Base-by-base conservation (phyloP, 176 grass and related monocot genomes). In the Zizania latifolia region DNA sequence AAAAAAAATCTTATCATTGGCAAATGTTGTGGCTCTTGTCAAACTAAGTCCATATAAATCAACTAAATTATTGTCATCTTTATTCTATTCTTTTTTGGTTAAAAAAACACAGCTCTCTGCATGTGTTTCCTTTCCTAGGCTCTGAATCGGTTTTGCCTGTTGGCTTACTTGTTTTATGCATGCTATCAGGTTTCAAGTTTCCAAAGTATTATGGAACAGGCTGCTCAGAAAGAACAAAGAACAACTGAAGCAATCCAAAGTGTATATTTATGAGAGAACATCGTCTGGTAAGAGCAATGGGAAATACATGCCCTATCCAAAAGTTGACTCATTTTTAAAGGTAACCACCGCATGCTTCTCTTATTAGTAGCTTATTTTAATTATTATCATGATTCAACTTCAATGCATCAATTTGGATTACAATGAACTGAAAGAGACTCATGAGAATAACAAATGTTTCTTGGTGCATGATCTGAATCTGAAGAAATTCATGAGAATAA, bases 281-380 rank as follows among this genome's bases (percentile, higher is more conserved):
- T 90, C 93, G 44, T 93, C 81, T 65, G 83, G 85, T 63, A 97
- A 77, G 46, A 84, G 65, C 61, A 65, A 82, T 70, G 88, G 90
- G 44, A 90, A 81, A 77, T 97, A 93, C 66, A 82, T 76, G 58
- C 82, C 90, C 12, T 97, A 97, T 70, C 70, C 88, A 39, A 97
- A 90, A 78, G 88, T 97, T 38, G 93, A 97, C 77, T 97, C 90
- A 26, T 97, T 93, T 82, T 66, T 93, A 34, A 97, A 97, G 90
- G 93, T 97, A 87, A 48, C 78, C 34, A 28, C 54, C 72, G 35
- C 29, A 46, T 28, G 11, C 76, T 61, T 43, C 16, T 37, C 32
- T 19, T 66, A 13, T 51, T 59, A 6, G 15, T 1, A 28, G 9
- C 14, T 51, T 14, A 3, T 9, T 35, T 27, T 2, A 39, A 19